Evolutionary conservation across 164 flowering plant genomes (phyloP), one percentile per base, ranked within the genome.

Genomic region (Tinospora cordifolia): DNA sequence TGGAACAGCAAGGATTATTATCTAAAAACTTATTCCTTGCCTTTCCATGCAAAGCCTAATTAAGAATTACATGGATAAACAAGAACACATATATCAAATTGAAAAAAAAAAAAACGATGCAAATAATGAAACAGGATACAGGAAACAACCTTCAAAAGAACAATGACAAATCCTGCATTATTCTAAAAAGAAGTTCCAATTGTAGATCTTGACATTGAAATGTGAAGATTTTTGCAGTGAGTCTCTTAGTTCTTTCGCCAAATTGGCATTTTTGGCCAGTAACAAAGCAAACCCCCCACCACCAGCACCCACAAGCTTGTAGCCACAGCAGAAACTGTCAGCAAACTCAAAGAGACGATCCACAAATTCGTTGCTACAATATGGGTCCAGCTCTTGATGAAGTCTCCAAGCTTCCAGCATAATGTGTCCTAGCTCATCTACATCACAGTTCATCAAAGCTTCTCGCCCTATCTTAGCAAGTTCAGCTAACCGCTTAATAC

Each of bases 261-360:
- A 62, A n/a, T 76, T 76, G 9, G 75, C 81, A 79, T 81, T 82
- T 80, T 84, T 88, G 62, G 91, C 88, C 12, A 95, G 88, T 65
- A 95, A 75, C 75, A 92, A 71, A 0, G 98, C 98, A 72, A 92
- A 95, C n/a, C 99, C 98, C 3, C 99, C 99, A 27, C 99, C 98
- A 39, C 99, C 98, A 66, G 98, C 97, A 51, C 99, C 99, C 1
- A 92, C 97, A 44, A 95, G 98, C 84, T 95, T 95, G 85, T 87
- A 92, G 26, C 98, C 99, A 62, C 87, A 83, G 81, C 99, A 95
- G 72, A 78, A 92, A n/a, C 77, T 81, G 30, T 83, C 85, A 19
- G 91, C 80, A 75, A 85, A 81, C 69, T 81, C 84, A 69, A 95
- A 95, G 9, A 95, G 91, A 68, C 72, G 72, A 68, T 95, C 99